These are phyloP conservation scores for Myxozyma melibiosi DNA, from an alignment of 805 yeast genomes.

Conservation along the genomic window DNA sequence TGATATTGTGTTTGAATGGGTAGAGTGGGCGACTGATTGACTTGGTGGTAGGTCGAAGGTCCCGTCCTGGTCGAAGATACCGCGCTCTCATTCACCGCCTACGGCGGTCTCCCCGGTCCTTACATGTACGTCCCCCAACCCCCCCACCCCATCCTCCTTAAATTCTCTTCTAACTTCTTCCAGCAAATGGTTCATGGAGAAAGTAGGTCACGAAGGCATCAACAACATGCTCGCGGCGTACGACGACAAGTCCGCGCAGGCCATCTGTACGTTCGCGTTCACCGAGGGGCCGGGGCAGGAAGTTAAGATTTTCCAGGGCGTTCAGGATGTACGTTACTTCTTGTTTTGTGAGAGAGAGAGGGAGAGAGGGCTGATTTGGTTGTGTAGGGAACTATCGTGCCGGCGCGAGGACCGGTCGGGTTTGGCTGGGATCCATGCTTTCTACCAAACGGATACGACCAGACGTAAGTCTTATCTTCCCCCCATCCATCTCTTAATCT, in stretches of 20 bases:
- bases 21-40: not conserved
- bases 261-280: slow-evolving; percentile 90
- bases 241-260: slow-evolving; percentile 81
- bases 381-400: slow-evolving; percentile 81
- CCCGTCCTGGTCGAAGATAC: slow-evolving; percentile 97
- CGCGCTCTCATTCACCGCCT: slow-evolving; percentile 78
- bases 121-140: slow-evolving; percentile 57
- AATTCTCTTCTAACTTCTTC: no score
- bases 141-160: not conserved
- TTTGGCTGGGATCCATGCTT: slow-evolving; percentile 97
- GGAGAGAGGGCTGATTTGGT: slow-evolving; percentile 50
- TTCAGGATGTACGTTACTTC: slow-evolving; percentile 24
- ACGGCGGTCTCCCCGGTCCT: slow-evolving; percentile 91
- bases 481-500: no score
- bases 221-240: slow-evolving; percentile 78
- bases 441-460: slow-evolving; percentile 71
- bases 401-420: slow-evolving; percentile 70
- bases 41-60: slow-evolving; percentile 50
- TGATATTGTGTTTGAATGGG: not conserved
- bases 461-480: slow-evolving; percentile 49
- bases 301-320: slow-evolving; percentile 80
- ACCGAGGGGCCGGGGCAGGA: slow-evolving; percentile 77
- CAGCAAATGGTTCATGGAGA: slow-evolving; percentile 83
- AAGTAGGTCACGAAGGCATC: slow-evolving; percentile 72
- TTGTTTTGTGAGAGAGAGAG: not conserved